Evolutionary conservation across 345 rosid species (phyloP).

Genomic region (Eucalyptus pauciflora): DNA sequence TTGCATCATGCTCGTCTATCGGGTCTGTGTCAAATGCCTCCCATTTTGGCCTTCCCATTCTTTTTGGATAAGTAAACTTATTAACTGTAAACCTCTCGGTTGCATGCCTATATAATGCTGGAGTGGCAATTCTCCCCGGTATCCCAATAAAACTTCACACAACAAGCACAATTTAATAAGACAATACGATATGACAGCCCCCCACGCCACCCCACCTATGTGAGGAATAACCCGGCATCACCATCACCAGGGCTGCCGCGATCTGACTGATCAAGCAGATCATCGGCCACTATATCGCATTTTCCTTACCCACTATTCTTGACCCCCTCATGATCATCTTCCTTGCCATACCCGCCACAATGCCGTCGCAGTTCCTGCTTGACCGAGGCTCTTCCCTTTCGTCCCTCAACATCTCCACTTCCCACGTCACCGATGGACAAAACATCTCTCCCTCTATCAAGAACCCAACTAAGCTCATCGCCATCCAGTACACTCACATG

Average conservation of each 20-base stretch:
- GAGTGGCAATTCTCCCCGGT: too few species aligned
- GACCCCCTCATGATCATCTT: neutral
- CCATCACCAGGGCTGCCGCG: neutral
- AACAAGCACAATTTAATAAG: neutral
- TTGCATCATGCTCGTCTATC: too few species aligned
- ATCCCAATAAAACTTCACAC: too few species aligned
- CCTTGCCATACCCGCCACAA: neutral
- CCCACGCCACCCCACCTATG: neutral
- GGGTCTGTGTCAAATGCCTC: too few species aligned
- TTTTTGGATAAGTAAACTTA: too few species aligned
- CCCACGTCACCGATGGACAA: rapidly evolving
- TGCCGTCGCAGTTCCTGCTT: rapidly evolving
- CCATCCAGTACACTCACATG: neutral
- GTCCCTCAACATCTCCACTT: neutral
- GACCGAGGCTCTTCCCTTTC: neutral
- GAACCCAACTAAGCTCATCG: neutral
- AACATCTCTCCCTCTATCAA: neutral
- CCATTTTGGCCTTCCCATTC: too few species aligned
- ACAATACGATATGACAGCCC: neutral
- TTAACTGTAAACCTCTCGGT: too few species aligned
- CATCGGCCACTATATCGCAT: neutral
- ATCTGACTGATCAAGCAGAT: too few species aligned
- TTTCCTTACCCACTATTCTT: neutral
- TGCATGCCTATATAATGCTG: too few species aligned
- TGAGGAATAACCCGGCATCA: neutral